These are phyloP conservation scores for Pythium oligandrum DNA, from an alignment of 352 stramenopile genomes.

Conservation along the genomic window DNA sequence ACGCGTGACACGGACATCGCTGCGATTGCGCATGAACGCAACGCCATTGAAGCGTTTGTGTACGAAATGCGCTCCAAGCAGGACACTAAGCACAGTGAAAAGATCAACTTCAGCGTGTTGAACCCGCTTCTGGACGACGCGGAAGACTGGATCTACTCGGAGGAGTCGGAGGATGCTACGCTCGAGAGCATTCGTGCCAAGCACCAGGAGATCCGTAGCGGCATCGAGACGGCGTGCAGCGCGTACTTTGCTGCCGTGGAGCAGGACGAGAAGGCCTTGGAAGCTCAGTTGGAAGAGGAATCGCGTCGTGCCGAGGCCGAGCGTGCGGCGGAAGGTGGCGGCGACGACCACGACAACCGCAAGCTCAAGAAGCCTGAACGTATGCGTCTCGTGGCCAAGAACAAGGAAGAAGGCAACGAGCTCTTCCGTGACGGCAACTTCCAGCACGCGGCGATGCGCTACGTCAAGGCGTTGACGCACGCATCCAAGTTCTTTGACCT, in stretches of 20 bases:
- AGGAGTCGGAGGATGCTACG: conserved; percentile 75
- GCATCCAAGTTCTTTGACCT: conserved; percentile 93
- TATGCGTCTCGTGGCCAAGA: conserved; percentile 92
- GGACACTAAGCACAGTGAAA: conserved; percentile 58
- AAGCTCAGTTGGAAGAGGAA: conserved; percentile 77
- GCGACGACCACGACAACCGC: conserved; percentile 90
- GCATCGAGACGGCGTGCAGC: conserved; percentile 46
- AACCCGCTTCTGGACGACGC: conserved; percentile 73
- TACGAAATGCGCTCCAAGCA: conserved; percentile 88
- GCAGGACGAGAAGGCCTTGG: conserved; percentile 52
- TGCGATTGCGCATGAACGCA: conserved; percentile 76
- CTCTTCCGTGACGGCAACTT: conserved; percentile 91
- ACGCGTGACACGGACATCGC: conserved; percentile 59
- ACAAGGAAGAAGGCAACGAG: conserved; percentile 95
- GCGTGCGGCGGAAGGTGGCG: conserved; percentile 54
- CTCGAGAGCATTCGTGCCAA: conserved; percentile 48
- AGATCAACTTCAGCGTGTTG: conserved; percentile 57
- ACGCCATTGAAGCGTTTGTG: conserved; percentile 88
- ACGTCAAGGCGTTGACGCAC: conserved; percentile 90
- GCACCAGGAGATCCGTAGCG: conserved; percentile 45
- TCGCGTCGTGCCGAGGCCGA: conserved; percentile 67
- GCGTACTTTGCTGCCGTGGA: conserved; percentile 69
- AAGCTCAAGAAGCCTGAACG: conserved; percentile 92
- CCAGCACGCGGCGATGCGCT: conserved; percentile 82
- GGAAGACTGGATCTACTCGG: conserved; percentile 91